Base-by-base conservation (phyloP, 805 yeast species). In the Hanseniaspora pseudoguilliermondii region DNA sequence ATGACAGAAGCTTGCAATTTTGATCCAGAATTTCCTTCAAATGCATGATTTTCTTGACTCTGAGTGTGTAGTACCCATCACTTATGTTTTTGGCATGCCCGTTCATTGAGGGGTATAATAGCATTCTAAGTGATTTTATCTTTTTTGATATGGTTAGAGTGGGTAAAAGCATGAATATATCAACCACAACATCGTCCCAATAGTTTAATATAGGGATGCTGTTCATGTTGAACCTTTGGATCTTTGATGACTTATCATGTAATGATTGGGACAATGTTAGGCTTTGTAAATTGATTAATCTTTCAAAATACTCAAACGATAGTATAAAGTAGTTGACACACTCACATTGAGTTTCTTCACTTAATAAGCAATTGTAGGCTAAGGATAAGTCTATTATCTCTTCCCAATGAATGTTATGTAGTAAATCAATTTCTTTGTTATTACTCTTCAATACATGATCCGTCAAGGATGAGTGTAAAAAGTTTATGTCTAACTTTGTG, bases 71-170 rank as follows among this genome's bases (percentile, higher is more conserved):
- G 32, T 52, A 52, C 8, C 55, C 55, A 52, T 52, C 55, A 7
- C 44, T 52, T 13, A 52, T 52, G 39, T 52, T 52, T 20, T 44
- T 52, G 7, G 49, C 49, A 38, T 52, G 55, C 1, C 55, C 55
- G 25, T 52, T 52, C 49, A 44, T 52, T 27, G 55, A 52, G n/a
- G 55, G 55, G 25, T 36, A 44, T 15, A 23, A 20, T 13, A 25
- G 18, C 2, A 52, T 36, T 18, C 11, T 29, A 5, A 52, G 20
- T 2, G 13, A 10, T 5, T 1, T n/a, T 10, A 52, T 11, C 5
- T 18, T 36, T 3, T 44, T 18, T 5, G 49, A 43, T 27, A 52
- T 23, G 13, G 49, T 41, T 5, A 3, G 2, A 5, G 39, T 38
- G 9, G 55, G 55, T 2, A 52, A 10, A 5, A 34, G 23, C 34